Base-by-base conservation (phyloP, 352 stramenopile species). In the Phytophthora cryptogea region DNA sequence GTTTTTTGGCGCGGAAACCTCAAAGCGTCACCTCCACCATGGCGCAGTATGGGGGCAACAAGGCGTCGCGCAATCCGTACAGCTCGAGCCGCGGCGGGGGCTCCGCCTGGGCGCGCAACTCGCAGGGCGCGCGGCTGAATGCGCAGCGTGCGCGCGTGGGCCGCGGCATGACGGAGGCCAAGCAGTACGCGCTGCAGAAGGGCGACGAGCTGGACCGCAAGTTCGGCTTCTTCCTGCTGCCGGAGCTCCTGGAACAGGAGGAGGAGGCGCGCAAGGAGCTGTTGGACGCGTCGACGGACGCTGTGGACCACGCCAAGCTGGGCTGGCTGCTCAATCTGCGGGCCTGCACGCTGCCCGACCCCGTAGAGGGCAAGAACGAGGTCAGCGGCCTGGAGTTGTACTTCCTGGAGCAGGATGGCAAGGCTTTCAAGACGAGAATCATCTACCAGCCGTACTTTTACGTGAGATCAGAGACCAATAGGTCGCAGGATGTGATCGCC, bases 381-480 rank as follows among this genome's bases (percentile, higher is more conserved):
- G 86, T 91, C n/a, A 89, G 80, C 42, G 93, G 87, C 4, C 63
- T 98, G 9, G 96, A 98, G 62, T 55, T 98, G 35, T 99, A 98
- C 73, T 99, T 99, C 68, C 63, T 98, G 6, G 81, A 97, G 67
- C 89, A 98, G 59, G 89, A 97, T 60, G 92, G 90, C 16, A 75
- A 76, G 35, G 95, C 85, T 8, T 99, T 99, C 80, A 99, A 99
- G 77, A 92, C 93, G 5, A 94, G 88, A 28, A 78, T 99, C 23
- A 76, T 99, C 20, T 96, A 98, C 72, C 74, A 90, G 67, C 97
- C 97, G 4, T 99, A 99, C 68, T 98, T 99, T 57, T 99, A 98
- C 63, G 75, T 99, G 10, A 65, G 80, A 7, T 70, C 82, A 2
- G 78, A 86, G 28, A 48, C 70, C 4, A 84, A 85, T 46, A 68